A percentile compares a stretch with the other conserved stretches of the same genome.
Evolutionary conservation across 2,329 filamentous ascomycete species (phyloP).

Genomic region (Ophiosphaerella herpotricha): DNA sequence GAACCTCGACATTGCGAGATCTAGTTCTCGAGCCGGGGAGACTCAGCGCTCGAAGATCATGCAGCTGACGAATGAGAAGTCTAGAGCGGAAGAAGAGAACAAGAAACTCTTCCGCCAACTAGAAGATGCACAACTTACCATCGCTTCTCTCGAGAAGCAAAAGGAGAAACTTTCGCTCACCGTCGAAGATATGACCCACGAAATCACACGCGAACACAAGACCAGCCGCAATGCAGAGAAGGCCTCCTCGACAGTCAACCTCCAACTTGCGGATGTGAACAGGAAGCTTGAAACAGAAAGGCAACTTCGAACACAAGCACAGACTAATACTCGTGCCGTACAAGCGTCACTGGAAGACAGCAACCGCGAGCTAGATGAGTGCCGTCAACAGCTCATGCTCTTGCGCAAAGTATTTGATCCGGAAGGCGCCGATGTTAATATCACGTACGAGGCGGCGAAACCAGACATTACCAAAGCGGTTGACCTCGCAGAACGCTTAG

Average conservation of each 20-base stretch:
- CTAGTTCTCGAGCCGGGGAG: slow-evolving; percentile 83
- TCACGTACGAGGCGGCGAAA: slow-evolving; percentile 70
- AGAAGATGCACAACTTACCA: slow-evolving; percentile 79
- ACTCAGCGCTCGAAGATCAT: slow-evolving; percentile 77
- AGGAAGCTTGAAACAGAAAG: slow-evolving; percentile 88
- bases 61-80: slow-evolving; percentile 80
- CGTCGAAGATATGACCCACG: slow-evolving; percentile 90
- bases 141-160: slow-evolving; percentile 88
- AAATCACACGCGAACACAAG: slow-evolving; percentile 88
- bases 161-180: slow-evolving; percentile 88
- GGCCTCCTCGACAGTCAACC: slow-evolving; percentile 74
- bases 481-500: slow-evolving; percentile 82
- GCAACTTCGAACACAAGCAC: slow-evolving; percentile 81
- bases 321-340: slow-evolving; percentile 80
- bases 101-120: slow-evolving; percentile 80
- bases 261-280: slow-evolving; percentile 87
- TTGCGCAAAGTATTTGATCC: slow-evolving; percentile 89
- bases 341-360: slow-evolving; percentile 78
- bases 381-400: slow-evolving; percentile 77
- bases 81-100: slow-evolving; percentile 80
- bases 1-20: slow-evolving; percentile 91
- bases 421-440: slow-evolving; percentile 66
- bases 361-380: slow-evolving; percentile 79
- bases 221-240: slow-evolving; percentile 89
- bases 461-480: slow-evolving; percentile 69